Evolutionary conservation across 306 rosid genomes (phyloP), one percentile per base, ranked within the genome.

Genomic region (Pyrus bretschneideri): DNA sequence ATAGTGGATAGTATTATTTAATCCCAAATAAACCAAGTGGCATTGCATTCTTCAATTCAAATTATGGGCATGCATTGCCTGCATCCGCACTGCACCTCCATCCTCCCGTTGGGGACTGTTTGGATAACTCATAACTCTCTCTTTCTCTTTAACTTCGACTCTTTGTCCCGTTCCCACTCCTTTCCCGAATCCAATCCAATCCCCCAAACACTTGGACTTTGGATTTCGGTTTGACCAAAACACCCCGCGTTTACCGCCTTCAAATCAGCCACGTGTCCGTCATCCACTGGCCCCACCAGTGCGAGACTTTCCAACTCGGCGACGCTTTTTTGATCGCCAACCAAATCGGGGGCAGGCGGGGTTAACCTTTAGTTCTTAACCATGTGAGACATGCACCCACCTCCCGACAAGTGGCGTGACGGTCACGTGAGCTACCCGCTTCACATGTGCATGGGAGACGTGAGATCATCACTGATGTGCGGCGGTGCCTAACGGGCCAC

Each of bases 201-300:
- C 7, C 21, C 21, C 21, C 21, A 15, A 51, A 51, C 55, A 51
- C 42, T 38, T 38, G 42, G 10, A 51, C 21, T 15, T 51, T 2
- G 55, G 13, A 2, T 15, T 46, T 51, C 4, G 18, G 17, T 72
- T 58, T 65, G 80, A 78, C 82, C 44, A 78, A 10, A 31, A 55
- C 60, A 7, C 69, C n/a, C 86, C 86, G 89, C 79, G 77, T 86
- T 80, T 67, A 67, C 77, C 87, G 79, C 71, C 42, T 2, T 38
- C 73, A 29, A 8, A 1, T 23, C 69, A 57, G 55, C 55, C 86
- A 71, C 86, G 84, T 76, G 66, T 30, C 67, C 7, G 0, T 3
- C 0, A 1, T 0, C 59, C 14, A 25, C 42, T 57, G 51, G 44
- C 29, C 29, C 22, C 3, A 1, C 15, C 17, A 9, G 14, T 15